Base-by-base conservation (phyloP, 177 flowering plant genomes). In the Tripterygium wilfordii region DNA sequence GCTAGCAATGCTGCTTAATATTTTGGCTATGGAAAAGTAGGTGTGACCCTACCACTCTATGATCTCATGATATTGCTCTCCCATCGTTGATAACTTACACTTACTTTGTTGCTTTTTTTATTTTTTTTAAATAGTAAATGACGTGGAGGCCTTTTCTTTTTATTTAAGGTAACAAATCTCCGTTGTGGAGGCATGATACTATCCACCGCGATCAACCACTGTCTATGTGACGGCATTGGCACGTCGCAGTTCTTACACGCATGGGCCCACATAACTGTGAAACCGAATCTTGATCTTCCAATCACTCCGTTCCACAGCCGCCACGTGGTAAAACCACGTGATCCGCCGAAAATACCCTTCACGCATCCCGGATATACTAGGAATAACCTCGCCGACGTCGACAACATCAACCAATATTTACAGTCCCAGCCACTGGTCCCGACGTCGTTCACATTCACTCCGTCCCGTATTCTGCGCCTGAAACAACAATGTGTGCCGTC, bases 151-250 rank as follows among this genome's bases (percentile, higher is more conserved):
- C 16, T 27, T 10, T 8, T 16, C 18, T 25, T 8, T 16, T 12
- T 25, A 3, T 45, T 56, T 39, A 70, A 90, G 97, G 88, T 76
- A 2, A 91, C 98, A 3, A 64, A 67, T 25, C 80, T 91, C 28
- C 51, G 78, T 1, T 81, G 95, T 30, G 96, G 95, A 32, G 96
- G 89, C 0, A 77, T 81, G 96, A 72, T 88, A 42, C 49, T 91
- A 1, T 83, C 86, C 57, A 78, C 82, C 31, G 89, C 84, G 31
- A 79, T 91, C 49, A 80, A 70, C 38, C 98, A 91, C 57, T 83
- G 96, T 42, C 51, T 91, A 1, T 86, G 90, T 30, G 98, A 91
- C 49, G 98, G 95, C 22, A 75, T 87, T 10, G 98, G 96, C 24
- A 70, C 92, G 8, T 73, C 89, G 0, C 95, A 88, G 38, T 88